Conservation (phyloP, 1,284 basidiomycete species). For the Ustilago tritici region DNA sequence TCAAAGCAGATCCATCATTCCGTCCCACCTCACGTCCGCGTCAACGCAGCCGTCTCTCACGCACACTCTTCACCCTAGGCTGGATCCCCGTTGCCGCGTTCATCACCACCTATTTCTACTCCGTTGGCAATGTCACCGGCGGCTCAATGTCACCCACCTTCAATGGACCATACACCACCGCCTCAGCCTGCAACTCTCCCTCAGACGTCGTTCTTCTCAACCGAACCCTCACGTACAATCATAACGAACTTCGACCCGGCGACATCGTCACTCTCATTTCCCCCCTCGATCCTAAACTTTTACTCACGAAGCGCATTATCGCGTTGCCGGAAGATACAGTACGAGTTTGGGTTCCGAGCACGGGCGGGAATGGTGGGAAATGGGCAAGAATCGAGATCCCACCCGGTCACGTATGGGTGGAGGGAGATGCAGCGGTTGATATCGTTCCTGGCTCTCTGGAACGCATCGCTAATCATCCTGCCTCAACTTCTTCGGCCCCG, state of each 20-base stretch:
- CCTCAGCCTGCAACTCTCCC: conserved; percentile 70
- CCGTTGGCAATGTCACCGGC: conserved; percentile 72
- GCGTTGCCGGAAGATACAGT: conserved; percentile 73
- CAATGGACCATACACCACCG: conserved; percentile 29
- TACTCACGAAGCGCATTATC: conserved; percentile 74
- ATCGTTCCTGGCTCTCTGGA: conserved; percentile 31
- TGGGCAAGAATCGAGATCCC: conserved; percentile 59
- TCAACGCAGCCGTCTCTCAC: conserved; percentile 12
- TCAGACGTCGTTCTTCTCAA: conserved; percentile 74
- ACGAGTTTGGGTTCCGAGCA: conserved; percentile 60
- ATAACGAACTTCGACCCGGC: conserved; percentile 69
- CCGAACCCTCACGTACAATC: conserved; percentile 68
- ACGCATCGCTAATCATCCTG: conserved; percentile 24
- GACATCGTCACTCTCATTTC: conserved; percentile 74
- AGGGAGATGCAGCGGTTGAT: conserved; percentile 72
- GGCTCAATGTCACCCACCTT: conserved; percentile 65
- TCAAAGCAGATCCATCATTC: conserved; percentile 14
- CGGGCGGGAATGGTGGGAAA: conserved; percentile 13
- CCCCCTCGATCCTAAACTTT: conserved; percentile 71
- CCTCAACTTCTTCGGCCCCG: not conserved
- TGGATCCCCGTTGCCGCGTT: conserved; percentile 73
- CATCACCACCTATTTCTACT: conserved; percentile 71
- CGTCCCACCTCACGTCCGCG: not conserved
- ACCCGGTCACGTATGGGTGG: conserved; percentile 72
- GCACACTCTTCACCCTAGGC: conserved; percentile 58